These are phyloP conservation scores for Penicillium hesseltinei DNA, from an alignment of 2,329 filamentous ascomycete species.

Conservation along the genomic window DNA sequence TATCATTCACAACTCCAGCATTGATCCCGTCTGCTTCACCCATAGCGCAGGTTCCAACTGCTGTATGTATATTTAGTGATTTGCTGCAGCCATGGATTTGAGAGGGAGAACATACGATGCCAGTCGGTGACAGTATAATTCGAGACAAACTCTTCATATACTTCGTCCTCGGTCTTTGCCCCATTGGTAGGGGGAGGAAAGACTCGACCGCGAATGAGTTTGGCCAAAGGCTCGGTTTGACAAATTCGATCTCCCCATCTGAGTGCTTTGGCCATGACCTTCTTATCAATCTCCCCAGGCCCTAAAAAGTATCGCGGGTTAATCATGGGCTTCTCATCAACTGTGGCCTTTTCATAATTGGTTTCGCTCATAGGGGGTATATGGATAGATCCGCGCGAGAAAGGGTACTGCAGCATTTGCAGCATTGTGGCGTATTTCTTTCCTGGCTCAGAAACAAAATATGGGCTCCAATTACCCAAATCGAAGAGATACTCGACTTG, in stretches of 20 bases:
- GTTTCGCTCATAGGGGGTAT: slow-evolving; percentile 28
- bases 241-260: slow-evolving; percentile 44
- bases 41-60: slow-evolving; percentile 45
- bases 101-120: slow-evolving; percentile 18
- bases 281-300: slow-evolving; percentile 45
- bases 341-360: slow-evolving; percentile 1
- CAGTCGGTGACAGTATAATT: slow-evolving; percentile 23
- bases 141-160: slow-evolving; percentile 12
- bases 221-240: slow-evolving; percentile 37
- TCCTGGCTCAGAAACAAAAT: slow-evolving; percentile 31
- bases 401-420: slow-evolving; percentile 54
- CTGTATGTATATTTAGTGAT: background rate
- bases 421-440: slow-evolving; percentile 52
- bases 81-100: background rate
- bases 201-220: slow-evolving; percentile 37
- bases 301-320: slow-evolving; percentile 49
- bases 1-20: slow-evolving; percentile 38
- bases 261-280: slow-evolving; percentile 45
- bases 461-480: slow-evolving; percentile 49
- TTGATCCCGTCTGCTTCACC: slow-evolving; percentile 29
- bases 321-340: slow-evolving; percentile 38
- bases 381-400: slow-evolving; percentile 51
- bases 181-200: slow-evolving; percentile 29
- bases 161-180: background rate
- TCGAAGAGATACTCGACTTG: slow-evolving; percentile 54